These are phyloP conservation scores for Hirsutella thompsonii DNA, from an alignment of 2,329 filamentous ascomycete species.

Conservation along the genomic window DNA sequence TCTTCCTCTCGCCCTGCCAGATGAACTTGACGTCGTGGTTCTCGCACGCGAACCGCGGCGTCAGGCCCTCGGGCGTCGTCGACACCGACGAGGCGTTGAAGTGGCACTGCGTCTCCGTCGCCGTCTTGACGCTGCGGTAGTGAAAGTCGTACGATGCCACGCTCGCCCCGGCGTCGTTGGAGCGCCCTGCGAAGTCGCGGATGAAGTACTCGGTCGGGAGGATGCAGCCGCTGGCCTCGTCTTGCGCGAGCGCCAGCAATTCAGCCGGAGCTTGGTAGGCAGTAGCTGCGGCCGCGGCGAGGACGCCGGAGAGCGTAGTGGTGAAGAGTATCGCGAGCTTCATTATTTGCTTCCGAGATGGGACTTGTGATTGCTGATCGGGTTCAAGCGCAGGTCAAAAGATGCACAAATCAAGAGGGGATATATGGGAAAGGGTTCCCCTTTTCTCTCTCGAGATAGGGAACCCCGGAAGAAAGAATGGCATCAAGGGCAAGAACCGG, in stretches of 20 bases:
- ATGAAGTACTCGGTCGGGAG: slow-evolving; percentile 26
- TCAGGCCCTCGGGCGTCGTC: slow-evolving; percentile 15
- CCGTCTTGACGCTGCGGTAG: slow-evolving; percentile 26
- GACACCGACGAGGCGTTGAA: slow-evolving; percentile 28
- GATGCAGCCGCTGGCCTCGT: slow-evolving; percentile 16
- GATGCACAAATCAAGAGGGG: too few relatives aligned
- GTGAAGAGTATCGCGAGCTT: too few relatives aligned
- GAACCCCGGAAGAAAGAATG: too few relatives aligned
- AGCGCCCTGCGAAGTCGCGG: slow-evolving; percentile 20
- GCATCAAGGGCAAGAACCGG: too few relatives aligned
- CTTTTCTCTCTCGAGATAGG: too few relatives aligned
- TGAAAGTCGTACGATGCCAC: slow-evolving; percentile 23
- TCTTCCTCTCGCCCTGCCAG: slow-evolving; percentile 15
- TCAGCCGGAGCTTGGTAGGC: too few relatives aligned
- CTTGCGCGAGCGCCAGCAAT: background rate
- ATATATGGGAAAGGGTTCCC: too few relatives aligned
- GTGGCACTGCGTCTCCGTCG: slow-evolving; percentile 26
- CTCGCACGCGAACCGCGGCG: slow-evolving; percentile 29
- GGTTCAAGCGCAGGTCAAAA: too few relatives aligned
- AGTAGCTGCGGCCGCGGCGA: too few relatives aligned
- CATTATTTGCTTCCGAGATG: too few relatives aligned
- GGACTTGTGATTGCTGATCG: too few relatives aligned
- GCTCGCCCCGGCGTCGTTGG: slow-evolving; percentile 19
- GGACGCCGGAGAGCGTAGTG: too few relatives aligned
- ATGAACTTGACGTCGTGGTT: slow-evolving; percentile 28